Conservation (phyloP, 768 basidiomycete genomes). For the Thelephora aurantiotincta region DNA sequence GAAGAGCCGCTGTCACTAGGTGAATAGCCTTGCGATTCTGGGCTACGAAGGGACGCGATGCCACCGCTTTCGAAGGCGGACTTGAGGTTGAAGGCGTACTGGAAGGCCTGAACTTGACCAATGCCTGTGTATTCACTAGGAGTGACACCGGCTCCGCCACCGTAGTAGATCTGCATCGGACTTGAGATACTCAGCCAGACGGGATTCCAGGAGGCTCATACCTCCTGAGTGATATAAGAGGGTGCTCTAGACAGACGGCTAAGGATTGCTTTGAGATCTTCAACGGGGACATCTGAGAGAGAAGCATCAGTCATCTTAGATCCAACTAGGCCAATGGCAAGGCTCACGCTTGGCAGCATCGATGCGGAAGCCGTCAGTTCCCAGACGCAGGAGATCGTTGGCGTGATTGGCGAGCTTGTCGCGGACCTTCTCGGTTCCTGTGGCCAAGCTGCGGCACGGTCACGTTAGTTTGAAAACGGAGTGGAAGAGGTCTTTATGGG, state of each 20-base stretch:
- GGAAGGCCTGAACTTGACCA: not conserved
- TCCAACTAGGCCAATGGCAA: not conserved
- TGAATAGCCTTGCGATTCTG: constrained; percentile 11
- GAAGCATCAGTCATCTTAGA: not conserved
- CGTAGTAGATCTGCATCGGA: constrained; percentile 4
- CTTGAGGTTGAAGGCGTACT: constrained; percentile 15
- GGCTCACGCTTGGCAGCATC: constrained; percentile 14
- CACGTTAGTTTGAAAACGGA: constrained; percentile 2
- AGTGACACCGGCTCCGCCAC: constrained; percentile 13
- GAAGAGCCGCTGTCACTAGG: constrained; percentile 3
- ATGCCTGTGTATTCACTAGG: constrained; percentile 14
- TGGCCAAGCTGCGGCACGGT: constrained; percentile 10
- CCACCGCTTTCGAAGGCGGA: constrained; percentile 11
- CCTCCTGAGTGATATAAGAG: constrained; percentile 17
- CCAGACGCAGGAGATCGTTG: constrained; percentile 17
- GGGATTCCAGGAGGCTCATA: not conserved
- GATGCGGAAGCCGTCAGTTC: constrained; percentile 12
- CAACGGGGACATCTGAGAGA: constrained; percentile 11
- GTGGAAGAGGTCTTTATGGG: not conserved
- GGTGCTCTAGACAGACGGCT: constrained; percentile 6
- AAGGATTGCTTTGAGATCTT: constrained; percentile 12
- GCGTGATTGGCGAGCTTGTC: constrained; percentile 12
- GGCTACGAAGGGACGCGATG: constrained; percentile 9
- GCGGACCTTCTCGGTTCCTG: constrained; percentile 15
- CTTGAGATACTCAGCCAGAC: not conserved